Percentiles rank a stretch among this genome's conserved stretches.
phyloP scores from a whole-genome alignment of 192 early-diverging fungal species.

The Backusella westeae region DNA sequence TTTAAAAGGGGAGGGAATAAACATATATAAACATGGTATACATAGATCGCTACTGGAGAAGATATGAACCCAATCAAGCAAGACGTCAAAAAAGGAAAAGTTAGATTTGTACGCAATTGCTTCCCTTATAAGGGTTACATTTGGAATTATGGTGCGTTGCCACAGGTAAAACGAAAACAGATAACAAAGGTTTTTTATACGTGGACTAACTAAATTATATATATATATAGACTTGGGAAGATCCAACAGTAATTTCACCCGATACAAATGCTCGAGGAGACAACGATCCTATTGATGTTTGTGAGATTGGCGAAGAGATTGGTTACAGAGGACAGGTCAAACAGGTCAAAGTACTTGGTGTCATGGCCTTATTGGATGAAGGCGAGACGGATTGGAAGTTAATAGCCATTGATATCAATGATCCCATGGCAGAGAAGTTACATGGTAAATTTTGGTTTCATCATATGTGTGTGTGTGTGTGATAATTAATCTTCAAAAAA shows the following conservation, averaged over 20 bases:
- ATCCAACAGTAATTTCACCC: constrained; percentile 79
- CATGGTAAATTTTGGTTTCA: constrained; percentile 52
- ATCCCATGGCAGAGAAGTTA: constrained; percentile 93
- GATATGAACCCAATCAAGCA: constrained; percentile 98
- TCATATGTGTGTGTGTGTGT: background rate
- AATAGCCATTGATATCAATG: constrained; percentile 95
- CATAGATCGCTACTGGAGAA: constrained; percentile 93
- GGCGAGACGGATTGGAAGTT: constrained; percentile 99
- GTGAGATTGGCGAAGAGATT: constrained; percentile 96
- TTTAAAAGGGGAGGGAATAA: background rate
- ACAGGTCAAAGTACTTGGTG: constrained; percentile 98
- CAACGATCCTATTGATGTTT: constrained; percentile 98
- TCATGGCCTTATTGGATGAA: constrained; percentile 97
- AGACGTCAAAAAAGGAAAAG: constrained; percentile 98
- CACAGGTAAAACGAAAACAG: constrained; percentile 58
- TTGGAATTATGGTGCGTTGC: constrained; percentile 99
- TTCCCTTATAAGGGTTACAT: constrained; percentile 99
- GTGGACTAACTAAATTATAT: background rate
- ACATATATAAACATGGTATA: background rate
- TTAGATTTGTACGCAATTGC: constrained; percentile 96
- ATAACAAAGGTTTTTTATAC: background rate
- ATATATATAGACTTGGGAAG: constrained; percentile 88
- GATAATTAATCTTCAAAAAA: constrained; percentile 56
- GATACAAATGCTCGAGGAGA: constrained; percentile 96
- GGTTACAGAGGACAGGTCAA: constrained; percentile 93